Evolutionary conservation across 768 basidiomycete genomes (phyloP).

Genomic region (Suillus occidentalis): DNA sequence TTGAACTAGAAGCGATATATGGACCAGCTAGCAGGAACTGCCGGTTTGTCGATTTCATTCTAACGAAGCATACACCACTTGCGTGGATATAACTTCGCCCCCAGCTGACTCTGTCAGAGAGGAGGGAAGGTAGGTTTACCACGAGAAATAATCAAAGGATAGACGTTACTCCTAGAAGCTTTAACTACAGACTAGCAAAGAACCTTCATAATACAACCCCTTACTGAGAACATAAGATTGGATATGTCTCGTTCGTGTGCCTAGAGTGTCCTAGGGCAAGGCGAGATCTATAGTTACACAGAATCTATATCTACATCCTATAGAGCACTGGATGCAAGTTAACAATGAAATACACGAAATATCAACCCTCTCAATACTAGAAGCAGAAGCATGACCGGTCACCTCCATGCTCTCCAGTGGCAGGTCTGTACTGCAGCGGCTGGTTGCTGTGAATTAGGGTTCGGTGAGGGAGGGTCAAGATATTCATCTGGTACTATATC

Average conservation of each 20-base stretch:
- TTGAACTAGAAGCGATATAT: background rate
- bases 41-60: background rate
- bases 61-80: constrained; percentile 26
- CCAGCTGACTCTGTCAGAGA: constrained; percentile 39
- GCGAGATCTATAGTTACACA: background rate
- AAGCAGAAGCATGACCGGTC: background rate
- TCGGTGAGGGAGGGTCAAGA: background rate
- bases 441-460: background rate
- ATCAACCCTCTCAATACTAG: background rate
- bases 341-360: background rate
- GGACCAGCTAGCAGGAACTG: background rate
- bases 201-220: background rate
- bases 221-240: background rate
- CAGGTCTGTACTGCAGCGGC: background rate
- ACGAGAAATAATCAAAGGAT: constrained; percentile 2
- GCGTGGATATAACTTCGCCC: constrained; percentile 20
- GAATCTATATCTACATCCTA: background rate
- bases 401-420: background rate
- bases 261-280: background rate
- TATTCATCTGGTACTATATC: background rate
- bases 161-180: background rate
- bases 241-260: background rate
- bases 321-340: background rate
- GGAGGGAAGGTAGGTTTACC: constrained; percentile 44
- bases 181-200: background rate